A percentile compares a stretch with the other conserved stretches of the same genome.
Evolutionary conservation across 2,329 filamentous ascomycete genomes (phyloP).

Genomic region (Alternaria burnsii): DNA sequence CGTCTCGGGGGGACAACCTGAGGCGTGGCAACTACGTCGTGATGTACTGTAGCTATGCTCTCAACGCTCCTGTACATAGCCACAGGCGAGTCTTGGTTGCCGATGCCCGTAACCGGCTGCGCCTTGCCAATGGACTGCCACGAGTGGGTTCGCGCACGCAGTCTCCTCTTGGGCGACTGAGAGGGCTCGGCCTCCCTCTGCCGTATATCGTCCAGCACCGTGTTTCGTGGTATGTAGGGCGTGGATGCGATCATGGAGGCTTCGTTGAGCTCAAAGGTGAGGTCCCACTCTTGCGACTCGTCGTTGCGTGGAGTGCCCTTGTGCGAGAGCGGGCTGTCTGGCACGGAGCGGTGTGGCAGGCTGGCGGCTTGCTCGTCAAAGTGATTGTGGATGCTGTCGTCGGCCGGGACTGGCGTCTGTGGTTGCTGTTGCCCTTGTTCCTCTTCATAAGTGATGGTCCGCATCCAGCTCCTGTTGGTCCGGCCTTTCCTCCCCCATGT

Average conservation of each 20-base stretch:
- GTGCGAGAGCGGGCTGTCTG: constrained; percentile 54
- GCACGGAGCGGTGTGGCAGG: constrained; percentile 52
- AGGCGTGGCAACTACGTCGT: constrained; percentile 34
- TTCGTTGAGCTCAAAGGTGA: constrained; percentile 56
- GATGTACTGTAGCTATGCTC: constrained; percentile 42
- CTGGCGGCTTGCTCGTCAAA: constrained; percentile 41
- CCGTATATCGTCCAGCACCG: constrained; percentile 54
- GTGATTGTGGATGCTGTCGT: constrained; percentile 25
- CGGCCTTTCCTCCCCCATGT: constrained; percentile 59
- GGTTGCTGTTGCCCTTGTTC: constrained; percentile 23
- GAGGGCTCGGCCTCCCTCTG: constrained; percentile 51
- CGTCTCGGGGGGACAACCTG: constrained; percentile 37
- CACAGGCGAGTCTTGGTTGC: constrained; percentile 43
- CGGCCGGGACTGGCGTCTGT: constrained; percentile 23
- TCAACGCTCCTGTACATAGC: constrained; percentile 47
- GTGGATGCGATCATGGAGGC: constrained; percentile 59
- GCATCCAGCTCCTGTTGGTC: constrained; percentile 53
- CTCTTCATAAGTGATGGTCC: constrained; percentile 46
- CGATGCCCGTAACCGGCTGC: constrained; percentile 35
- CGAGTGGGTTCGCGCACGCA: constrained; percentile 39
- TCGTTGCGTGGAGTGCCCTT: constrained; percentile 43
- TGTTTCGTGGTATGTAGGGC: constrained; percentile 54
- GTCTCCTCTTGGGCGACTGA: constrained; percentile 18
- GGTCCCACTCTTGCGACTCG: constrained; percentile 42
- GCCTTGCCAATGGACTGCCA: constrained; percentile 44